These are phyloP conservation scores for Aurinia saxatilis DNA, from an alignment of 345 rosid genomes.

Conservation along the genomic window DNA sequence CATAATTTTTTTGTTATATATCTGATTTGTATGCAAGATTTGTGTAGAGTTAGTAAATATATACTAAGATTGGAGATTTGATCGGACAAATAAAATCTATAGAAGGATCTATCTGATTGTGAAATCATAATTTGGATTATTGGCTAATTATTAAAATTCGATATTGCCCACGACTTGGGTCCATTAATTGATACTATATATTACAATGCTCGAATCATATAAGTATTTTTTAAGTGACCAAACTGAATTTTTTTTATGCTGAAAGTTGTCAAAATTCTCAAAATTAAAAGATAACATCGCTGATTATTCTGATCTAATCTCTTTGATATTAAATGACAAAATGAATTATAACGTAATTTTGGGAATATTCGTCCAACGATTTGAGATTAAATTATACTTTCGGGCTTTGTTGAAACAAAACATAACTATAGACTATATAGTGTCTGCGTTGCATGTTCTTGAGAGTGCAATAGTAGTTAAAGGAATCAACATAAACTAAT, in stretches of 20 bases:
- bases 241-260: constrained; percentile 1
- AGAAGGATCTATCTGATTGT: constrained; percentile 8
- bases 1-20: not conserved
- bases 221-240: not conserved
- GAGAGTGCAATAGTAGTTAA: constrained; percentile 3
- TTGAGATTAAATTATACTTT: constrained; percentile 9
- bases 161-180: constrained; percentile 11
- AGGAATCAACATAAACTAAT: constrained; percentile 15
- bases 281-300: not conserved
- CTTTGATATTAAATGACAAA: not conserved
- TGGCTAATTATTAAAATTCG: not conserved
- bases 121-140: not conserved
- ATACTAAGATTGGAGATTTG: constrained; percentile 1
- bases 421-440: too few relatives aligned
- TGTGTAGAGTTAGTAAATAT: not conserved
- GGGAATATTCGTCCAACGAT: constrained; percentile 16
- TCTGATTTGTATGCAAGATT: not conserved
- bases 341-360: constrained; percentile 9
- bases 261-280: constrained; percentile 5
- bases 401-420: not conserved
- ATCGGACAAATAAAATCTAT: not conserved
- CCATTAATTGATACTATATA: not conserved
- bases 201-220: not conserved
- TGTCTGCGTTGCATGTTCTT: constrained; percentile 34
- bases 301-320: constrained; percentile 1